Conservation (phyloP, 257 asterid genomes). For the Primulina tabacum region DNA sequence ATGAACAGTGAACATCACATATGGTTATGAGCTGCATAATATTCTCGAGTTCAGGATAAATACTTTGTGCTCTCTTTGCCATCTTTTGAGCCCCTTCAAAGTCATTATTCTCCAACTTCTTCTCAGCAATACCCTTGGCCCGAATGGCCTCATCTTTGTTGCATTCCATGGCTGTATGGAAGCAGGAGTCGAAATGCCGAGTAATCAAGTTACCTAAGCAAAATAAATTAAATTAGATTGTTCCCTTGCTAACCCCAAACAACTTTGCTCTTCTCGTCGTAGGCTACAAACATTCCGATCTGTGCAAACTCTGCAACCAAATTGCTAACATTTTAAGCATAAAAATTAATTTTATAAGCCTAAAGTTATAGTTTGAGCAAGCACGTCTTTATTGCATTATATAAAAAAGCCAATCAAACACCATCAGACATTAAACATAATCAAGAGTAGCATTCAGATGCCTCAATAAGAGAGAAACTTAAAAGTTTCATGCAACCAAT, state of each 20-base stretch:
- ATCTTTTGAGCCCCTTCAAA: constrained; percentile 55
- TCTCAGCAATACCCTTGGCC: constrained; percentile 63
- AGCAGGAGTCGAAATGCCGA: constrained; percentile 4
- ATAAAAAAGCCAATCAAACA: background rate
- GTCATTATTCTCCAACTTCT: constrained; percentile 55
- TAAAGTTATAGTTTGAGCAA: background rate
- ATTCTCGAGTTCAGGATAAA: constrained; percentile 62
- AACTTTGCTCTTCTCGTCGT: constrained; percentile 1
- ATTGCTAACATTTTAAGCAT: constrained; percentile 10
- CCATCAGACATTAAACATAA: constrained; percentile 3
- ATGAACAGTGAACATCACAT: constrained; percentile 62
- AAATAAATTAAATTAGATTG: background rate
- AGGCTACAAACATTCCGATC: constrained; percentile 4
- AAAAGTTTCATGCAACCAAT: constrained; percentile 6
- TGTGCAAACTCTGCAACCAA: constrained; percentile 24
- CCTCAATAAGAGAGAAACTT: background rate
- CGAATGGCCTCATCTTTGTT: constrained; percentile 70
- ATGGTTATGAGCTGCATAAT: constrained; percentile 50
- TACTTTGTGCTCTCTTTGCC: constrained; percentile 51
- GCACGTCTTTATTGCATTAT: background rate
- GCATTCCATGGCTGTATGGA: constrained; percentile 48
- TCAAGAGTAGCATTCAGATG: background rate
- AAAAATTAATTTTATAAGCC: constrained; percentile 6
- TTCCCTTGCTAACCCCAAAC: constrained; percentile 6
- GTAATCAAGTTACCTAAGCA: background rate